Conservation (phyloP, 2,329 filamentous ascomycete genomes). For the Penicillium sp. region DNA sequence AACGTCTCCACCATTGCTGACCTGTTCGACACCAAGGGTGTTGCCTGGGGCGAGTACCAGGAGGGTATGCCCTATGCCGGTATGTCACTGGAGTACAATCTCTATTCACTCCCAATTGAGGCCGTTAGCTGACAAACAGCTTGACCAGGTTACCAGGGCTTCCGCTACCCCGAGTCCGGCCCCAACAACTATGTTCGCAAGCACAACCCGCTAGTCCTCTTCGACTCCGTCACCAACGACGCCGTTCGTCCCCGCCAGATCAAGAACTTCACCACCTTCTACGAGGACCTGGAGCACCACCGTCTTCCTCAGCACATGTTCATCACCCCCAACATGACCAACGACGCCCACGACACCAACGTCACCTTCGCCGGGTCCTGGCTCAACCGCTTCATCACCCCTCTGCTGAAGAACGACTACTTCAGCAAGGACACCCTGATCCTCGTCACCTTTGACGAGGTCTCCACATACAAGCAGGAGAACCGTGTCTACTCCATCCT, state of each 20-base stretch:
- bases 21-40: slow-evolving; percentile 65
- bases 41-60: slow-evolving; percentile 73
- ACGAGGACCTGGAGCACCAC: slow-evolving; percentile 64
- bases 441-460: slow-evolving; percentile 79
- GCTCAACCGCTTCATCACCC: slow-evolving; percentile 68
- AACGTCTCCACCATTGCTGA: slow-evolving; percentile 71
- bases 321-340: slow-evolving; percentile 57
- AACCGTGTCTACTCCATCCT: slow-evolving; percentile 73
- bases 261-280: slow-evolving; percentile 73
- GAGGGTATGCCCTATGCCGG: slow-evolving; percentile 74
- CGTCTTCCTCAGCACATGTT: slow-evolving; percentile 69
- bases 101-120: background rate
- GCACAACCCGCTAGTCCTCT: slow-evolving; percentile 70
- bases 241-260: slow-evolving; percentile 65
- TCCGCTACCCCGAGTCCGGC: slow-evolving; percentile 63
- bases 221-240: slow-evolving; percentile 64
- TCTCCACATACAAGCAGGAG: slow-evolving; percentile 59
- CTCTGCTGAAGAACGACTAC: slow-evolving; percentile 67
- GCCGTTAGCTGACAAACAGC: background rate
- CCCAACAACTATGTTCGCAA: slow-evolving; percentile 80
- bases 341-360: slow-evolving; percentile 73
- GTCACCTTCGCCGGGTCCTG: slow-evolving; percentile 70
- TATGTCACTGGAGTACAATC: background rate
- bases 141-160: slow-evolving; percentile 44
- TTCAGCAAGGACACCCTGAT: slow-evolving; percentile 78